Conservation (phyloP, 1,139 yeast genomes). For the Diutina sp. region DNA sequence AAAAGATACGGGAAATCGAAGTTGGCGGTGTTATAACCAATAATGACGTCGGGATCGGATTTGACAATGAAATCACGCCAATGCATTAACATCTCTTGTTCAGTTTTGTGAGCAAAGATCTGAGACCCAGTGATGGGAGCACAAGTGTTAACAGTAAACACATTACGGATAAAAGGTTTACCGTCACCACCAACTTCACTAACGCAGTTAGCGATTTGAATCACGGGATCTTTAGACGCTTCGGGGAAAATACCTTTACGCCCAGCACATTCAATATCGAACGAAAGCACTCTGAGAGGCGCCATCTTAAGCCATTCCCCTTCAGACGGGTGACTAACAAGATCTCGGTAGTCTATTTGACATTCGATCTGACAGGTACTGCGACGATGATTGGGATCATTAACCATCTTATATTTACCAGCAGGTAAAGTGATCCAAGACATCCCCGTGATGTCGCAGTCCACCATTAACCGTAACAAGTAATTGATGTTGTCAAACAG, state of each 20-base stretch:
- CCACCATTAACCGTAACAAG: conserved; percentile 79
- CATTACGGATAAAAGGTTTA: conserved; percentile 85
- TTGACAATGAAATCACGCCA: conserved; percentile 81
- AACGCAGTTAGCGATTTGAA: conserved; percentile 94
- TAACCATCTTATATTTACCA: conserved; percentile 45
- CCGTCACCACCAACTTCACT: conserved; percentile 58
- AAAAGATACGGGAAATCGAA: conserved; percentile 90
- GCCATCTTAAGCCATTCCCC: conserved; percentile 94
- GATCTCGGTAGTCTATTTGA: conserved; percentile 48
- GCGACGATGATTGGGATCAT: conserved; percentile 19
- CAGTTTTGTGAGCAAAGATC: conserved; percentile 63
- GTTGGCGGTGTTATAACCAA: conserved; percentile 90
- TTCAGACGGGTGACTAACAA: conserved; percentile 75
- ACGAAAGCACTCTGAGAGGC: conserved; percentile 83
- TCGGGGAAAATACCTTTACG: conserved; percentile 96
- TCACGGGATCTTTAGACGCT: conserved; percentile 84
- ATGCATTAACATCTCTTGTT: conserved; percentile 66
- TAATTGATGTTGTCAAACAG: conserved; percentile 88
- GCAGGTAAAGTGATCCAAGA: conserved; percentile 90
- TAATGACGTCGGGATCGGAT: conserved; percentile 91
- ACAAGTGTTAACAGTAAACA: conserved; percentile 86
- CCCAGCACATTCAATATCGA: conserved; percentile 98
- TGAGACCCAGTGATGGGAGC: conserved; percentile 91
- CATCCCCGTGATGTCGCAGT: conserved; percentile 90
- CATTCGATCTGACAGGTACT: conserved; percentile 87